These are phyloP conservation scores for Hygrophila difformis DNA, from an alignment of 257 asterid species.

Conservation along the genomic window DNA sequence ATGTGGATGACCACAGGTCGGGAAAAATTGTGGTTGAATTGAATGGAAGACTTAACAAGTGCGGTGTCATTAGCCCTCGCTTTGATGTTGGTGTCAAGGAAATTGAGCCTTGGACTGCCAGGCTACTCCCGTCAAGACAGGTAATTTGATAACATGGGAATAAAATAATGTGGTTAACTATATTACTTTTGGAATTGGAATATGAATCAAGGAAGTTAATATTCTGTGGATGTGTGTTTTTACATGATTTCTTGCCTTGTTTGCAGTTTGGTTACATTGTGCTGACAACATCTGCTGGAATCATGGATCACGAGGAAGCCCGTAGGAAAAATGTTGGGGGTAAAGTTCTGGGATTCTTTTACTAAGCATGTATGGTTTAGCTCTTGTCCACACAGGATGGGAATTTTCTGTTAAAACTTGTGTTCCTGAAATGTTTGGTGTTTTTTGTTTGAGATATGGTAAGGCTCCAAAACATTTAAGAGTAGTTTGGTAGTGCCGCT, in stretches of 20 bases:
- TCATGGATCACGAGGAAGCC: conserved; percentile 31
- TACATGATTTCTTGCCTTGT: background rate
- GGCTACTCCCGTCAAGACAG: conserved; percentile 29
- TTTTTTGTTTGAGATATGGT: too few species aligned
- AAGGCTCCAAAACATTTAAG: too few species aligned
- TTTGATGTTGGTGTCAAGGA: conserved; percentile 32
- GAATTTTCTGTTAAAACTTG: background rate
- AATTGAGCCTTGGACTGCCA: conserved; percentile 26
- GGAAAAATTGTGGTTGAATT: conserved; percentile 27
- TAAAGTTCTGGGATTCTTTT: conserved; percentile 28
- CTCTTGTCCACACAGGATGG: background rate
- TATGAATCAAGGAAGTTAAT: too few species aligned
- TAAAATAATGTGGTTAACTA: too few species aligned
- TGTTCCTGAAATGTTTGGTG: too few species aligned
- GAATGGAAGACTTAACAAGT: conserved; percentile 30
- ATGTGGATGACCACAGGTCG: conserved; percentile 20
- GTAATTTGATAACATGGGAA: conserved; percentile 3
- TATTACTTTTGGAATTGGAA: too few species aligned
- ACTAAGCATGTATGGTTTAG: conserved; percentile 3
- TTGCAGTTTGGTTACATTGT: conserved; percentile 29
- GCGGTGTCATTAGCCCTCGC: conserved; percentile 27
- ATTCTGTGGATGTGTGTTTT: background rate
- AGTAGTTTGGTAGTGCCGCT: too few species aligned
- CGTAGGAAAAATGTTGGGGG: conserved; percentile 26
- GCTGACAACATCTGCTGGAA: conserved; percentile 28